Evolutionary conservation across 805 yeast species (phyloP).

Genomic region (Kluyveromyces dobzhanskii): DNA sequence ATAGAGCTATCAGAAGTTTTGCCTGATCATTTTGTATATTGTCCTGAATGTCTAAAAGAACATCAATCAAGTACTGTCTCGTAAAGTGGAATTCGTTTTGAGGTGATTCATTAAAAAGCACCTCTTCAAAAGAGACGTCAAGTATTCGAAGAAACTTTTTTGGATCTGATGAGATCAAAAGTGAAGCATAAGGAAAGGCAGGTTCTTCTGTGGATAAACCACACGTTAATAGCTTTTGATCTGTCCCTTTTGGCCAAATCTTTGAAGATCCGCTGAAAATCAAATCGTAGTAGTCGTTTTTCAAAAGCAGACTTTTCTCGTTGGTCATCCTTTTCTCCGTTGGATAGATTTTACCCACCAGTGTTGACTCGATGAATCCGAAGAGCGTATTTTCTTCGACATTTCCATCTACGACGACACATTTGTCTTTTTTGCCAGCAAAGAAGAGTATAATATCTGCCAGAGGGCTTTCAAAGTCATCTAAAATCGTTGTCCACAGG

Average conservation of each 20-base stretch:
- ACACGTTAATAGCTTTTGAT: conserved; percentile 29
- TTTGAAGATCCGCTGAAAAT: conserved; percentile 51
- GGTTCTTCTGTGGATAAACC: conserved; percentile 32
- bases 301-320: conserved; percentile 33
- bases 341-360: conserved; percentile 79
- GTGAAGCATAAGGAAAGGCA: conserved; percentile 62
- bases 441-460: conserved; percentile 40
- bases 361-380: conserved; percentile 56
- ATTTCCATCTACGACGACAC: conserved; percentile 9
- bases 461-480: conserved; percentile 68
- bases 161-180: conserved; percentile 47
- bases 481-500: conserved; percentile 61
- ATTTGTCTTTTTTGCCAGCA: conserved; percentile 18
- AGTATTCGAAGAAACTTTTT: conserved; percentile 67
- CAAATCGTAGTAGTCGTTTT: conserved; percentile 43
- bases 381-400: conserved; percentile 32
- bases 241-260: conserved; percentile 36
- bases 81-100: conserved; percentile 5
- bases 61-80: conserved; percentile 72
- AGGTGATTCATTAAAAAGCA: conserved; percentile 16
- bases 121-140: conserved; percentile 59
- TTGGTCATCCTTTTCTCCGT: conserved; percentile 42
- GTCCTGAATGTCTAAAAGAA: conserved; percentile 51
- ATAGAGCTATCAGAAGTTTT: conserved; percentile 44
- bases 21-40: conserved; percentile 21